A percentile compares a stretch with the other conserved stretches of the same genome.
These are phyloP conservation scores for Pachysandra terminalis DNA, from an alignment of 164 flowering plant species.

Conservation along the genomic window DNA sequence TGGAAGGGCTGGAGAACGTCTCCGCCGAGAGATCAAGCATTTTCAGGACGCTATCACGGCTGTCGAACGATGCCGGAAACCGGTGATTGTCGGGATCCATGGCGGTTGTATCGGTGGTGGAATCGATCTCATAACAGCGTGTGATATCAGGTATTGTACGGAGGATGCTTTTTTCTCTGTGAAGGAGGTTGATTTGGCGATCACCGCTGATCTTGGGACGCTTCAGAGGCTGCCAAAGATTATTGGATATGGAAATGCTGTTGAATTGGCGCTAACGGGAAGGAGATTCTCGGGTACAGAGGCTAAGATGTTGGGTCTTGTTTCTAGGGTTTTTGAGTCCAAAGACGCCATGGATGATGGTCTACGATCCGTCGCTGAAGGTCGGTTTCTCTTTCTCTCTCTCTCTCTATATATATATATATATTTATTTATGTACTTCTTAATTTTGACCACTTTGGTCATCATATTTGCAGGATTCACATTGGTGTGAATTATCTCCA, in stretches of 20 bases:
- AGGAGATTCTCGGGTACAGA: constrained; percentile 58
- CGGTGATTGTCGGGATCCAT: constrained; percentile 64
- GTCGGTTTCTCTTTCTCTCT: constrained; percentile 28
- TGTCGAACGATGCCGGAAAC: constrained; percentile 74
- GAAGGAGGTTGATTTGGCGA: constrained; percentile 85
- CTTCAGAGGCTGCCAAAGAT: constrained; percentile 85
- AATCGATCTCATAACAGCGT: constrained; percentile 75
- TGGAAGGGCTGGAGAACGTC: constrained; percentile 53
- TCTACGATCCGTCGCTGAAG: constrained; percentile 53
- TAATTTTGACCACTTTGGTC: too few species aligned
- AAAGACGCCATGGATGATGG: constrained; percentile 51
- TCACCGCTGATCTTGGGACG: constrained; percentile 82
- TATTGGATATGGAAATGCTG: constrained; percentile 73
- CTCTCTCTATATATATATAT: too few species aligned
- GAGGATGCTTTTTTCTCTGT: constrained; percentile 64
- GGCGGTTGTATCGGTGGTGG: constrained; percentile 93
- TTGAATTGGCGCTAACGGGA: constrained; percentile 78
- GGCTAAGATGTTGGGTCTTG: constrained; percentile 75
- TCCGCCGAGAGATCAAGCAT: constrained; percentile 52
- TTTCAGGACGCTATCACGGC: constrained; percentile 73
- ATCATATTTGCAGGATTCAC: too few species aligned
- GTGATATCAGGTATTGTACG: constrained; percentile 73
- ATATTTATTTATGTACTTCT: too few species aligned
- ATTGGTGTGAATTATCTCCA: too few species aligned
- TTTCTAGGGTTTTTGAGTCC: constrained; percentile 55